These are phyloP conservation scores for Chaetomium sp. DNA, from an alignment of 2,329 filamentous ascomycete genomes.

Conservation along the genomic window DNA sequence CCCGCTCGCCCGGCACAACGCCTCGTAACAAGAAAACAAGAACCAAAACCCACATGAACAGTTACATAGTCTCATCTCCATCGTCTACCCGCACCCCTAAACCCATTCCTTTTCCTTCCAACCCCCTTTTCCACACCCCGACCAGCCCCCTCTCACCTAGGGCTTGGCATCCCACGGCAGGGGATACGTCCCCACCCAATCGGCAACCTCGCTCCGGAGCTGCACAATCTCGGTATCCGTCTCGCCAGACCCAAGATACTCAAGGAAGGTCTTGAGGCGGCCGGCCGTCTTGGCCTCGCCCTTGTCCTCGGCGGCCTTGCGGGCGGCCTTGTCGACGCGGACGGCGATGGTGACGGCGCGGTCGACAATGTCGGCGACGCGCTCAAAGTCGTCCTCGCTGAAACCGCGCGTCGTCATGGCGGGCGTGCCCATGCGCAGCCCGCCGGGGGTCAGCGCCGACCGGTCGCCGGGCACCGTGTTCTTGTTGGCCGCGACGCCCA, in stretches of 20 bases:
- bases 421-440: constrained; percentile 89
- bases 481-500: constrained; percentile 98
- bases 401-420: constrained; percentile 99
- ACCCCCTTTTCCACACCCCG: background rate
- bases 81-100: background rate
- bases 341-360: constrained; percentile 78
- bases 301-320: constrained; percentile 67
- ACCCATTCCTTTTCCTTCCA: background rate
- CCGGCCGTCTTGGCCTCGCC: constrained; percentile 64
- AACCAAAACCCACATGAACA: constrained; percentile 1
- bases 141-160: constrained; percentile 2
- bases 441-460: constrained; percentile 89
- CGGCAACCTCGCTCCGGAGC: constrained; percentile 72
- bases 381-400: constrained; percentile 80
- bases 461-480: constrained; percentile 97
- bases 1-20: constrained; percentile 24
- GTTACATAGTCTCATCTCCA: constrained; percentile 1
- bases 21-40: constrained; percentile 8
- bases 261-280: constrained; percentile 67
- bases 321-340: constrained; percentile 72
- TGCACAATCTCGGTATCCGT: constrained; percentile 71
- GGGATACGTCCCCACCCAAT: constrained; percentile 75
- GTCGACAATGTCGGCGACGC: constrained; percentile 84
- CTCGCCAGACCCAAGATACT: constrained; percentile 68
- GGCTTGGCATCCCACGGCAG: constrained; percentile 62